phyloP scores from a whole-genome alignment of 495 filamentous ascomycete species.

The Penicillium longicatenatum region DNA sequence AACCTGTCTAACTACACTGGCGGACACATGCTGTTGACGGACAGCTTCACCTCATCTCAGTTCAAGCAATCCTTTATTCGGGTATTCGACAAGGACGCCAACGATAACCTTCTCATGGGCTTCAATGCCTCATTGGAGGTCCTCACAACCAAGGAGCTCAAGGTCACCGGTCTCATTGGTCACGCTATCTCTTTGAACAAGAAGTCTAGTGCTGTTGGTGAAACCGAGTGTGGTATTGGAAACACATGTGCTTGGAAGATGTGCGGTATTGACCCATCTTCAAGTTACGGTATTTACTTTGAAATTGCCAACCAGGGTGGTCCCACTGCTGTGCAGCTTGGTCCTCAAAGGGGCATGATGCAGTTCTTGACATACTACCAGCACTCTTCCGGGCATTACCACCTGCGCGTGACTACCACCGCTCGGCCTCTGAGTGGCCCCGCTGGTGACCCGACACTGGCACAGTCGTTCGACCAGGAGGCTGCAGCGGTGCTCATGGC shows the following conservation, averaged over 20 bases:
- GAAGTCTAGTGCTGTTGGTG: constrained; percentile 94
- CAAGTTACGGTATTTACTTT: constrained; percentile 96
- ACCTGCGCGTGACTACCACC: constrained; percentile 93
- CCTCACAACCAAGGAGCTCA: constrained; percentile 95
- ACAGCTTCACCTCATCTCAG: constrained; percentile 99
- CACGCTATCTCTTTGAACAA: constrained; percentile 97
- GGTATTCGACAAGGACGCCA: constrained; percentile 93
- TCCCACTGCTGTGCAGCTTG: constrained; percentile 80
- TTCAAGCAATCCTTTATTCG: constrained; percentile 99
- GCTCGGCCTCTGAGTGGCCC: constrained; percentile 90
- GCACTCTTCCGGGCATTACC: constrained; percentile 93
- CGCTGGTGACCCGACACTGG: constrained; percentile 94
- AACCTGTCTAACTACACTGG: constrained; percentile 94
- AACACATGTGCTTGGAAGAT: constrained; percentile 99
- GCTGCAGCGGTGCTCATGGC: constrained; percentile 98
- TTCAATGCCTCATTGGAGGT: constrained; percentile 98
- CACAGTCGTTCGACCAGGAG: constrained; percentile 98
- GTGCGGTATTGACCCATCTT: constrained; percentile 93
- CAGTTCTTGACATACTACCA: constrained; percentile 99
- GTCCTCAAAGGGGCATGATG: constrained; percentile 91
- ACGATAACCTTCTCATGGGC: constrained; percentile 95
- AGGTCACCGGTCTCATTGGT: constrained; percentile 97
- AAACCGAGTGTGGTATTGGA: constrained; percentile 97
- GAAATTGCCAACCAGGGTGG: constrained; percentile 96
- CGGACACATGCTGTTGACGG: constrained; percentile 97